phyloP scores from a whole-genome alignment of 345 rosid genomes.

The Limnanthes douglasii region DNA sequence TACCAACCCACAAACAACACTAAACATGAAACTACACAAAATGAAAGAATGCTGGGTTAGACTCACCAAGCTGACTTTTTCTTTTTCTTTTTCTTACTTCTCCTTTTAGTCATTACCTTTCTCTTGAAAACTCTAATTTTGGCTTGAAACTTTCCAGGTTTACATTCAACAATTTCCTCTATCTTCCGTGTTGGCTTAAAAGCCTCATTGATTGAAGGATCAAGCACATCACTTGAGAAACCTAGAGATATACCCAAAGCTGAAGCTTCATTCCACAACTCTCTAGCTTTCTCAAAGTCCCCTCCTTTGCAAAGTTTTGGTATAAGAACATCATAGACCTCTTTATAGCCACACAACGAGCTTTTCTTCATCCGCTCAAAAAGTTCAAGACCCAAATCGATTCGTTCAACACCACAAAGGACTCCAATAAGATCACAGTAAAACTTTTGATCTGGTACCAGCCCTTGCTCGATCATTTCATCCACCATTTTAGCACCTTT shows the following conservation, averaged over 20 bases:
- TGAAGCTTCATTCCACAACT: constrained; percentile 66
- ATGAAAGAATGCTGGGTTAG: too few relatives aligned
- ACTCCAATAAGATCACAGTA: constrained; percentile 62
- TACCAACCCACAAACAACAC: too few relatives aligned
- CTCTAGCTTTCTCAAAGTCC: constrained; percentile 53
- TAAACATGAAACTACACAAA: too few relatives aligned
- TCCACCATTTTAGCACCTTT: constrained; percentile 63
- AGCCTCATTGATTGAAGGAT: constrained; percentile 44
- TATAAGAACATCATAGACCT: constrained; percentile 56
- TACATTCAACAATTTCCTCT: constrained; percentile 23
- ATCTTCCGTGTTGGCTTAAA: constrained; percentile 38
- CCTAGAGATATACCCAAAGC: constrained; percentile 21
- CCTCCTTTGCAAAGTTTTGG: constrained; percentile 74
- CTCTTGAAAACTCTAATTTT: too few relatives aligned
- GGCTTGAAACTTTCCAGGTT: too few relatives aligned
- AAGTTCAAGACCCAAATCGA: constrained; percentile 48
- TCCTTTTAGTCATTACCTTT: too few relatives aligned
- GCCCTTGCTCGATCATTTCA: constrained; percentile 52
- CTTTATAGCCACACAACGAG: constrained; percentile 45
- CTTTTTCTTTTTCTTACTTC: too few relatives aligned
- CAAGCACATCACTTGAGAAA: constrained; percentile 33
- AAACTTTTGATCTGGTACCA: constrained; percentile 45
- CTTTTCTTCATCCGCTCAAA: constrained; percentile 60
- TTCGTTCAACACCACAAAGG: constrained; percentile 68
- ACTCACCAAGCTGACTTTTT: too few relatives aligned